A percentile compares a stretch with the other conserved stretches of the same genome.
These are phyloP conservation scores for Trifolium pratense DNA, from an alignment of 306 rosid genomes.

Conservation along the genomic window DNA sequence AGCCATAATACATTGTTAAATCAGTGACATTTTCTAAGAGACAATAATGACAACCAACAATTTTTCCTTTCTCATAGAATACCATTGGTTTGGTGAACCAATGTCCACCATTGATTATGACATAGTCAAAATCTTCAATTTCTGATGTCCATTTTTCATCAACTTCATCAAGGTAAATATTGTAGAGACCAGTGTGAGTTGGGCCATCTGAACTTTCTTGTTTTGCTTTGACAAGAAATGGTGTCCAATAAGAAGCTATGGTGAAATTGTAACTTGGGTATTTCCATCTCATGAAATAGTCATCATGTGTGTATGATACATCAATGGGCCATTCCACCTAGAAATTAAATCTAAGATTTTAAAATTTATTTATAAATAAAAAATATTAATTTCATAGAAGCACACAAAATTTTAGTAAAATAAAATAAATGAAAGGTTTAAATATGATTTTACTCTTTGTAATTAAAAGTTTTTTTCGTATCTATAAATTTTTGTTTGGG, in stretches of 20 bases:
- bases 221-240: conserved; percentile 62
- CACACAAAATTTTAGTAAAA: neutral
- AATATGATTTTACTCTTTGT: too few relatives aligned
- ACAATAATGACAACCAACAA: conserved; percentile 83
- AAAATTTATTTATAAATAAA: neutral
- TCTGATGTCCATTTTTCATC: conserved; percentile 68
- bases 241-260: conserved; percentile 66
- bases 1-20: conserved; percentile 71
- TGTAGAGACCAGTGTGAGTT: conserved; percentile 57
- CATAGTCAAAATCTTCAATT: conserved; percentile 63
- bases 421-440: neutral
- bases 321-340: conserved; percentile 93
- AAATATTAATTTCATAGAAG: neutral
- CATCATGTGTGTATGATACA: conserved; percentile 59
- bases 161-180: conserved; percentile 73
- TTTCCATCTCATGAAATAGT: conserved; percentile 64
- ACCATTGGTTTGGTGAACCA: conserved; percentile 73
- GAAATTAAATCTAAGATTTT: conserved; percentile 1
- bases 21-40: conserved; percentile 63
- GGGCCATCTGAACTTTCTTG: conserved; percentile 60
- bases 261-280: conserved; percentile 89
- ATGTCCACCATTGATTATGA: conserved; percentile 77
- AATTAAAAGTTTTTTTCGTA: too few relatives aligned
- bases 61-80: conserved; percentile 54
- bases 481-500: too few relatives aligned